A percentile compares a stretch with the other conserved stretches of the same genome.
phyloP scores from a whole-genome alignment of 768 basidiomycete genomes.

The Gymnopilus dilepis region DNA sequence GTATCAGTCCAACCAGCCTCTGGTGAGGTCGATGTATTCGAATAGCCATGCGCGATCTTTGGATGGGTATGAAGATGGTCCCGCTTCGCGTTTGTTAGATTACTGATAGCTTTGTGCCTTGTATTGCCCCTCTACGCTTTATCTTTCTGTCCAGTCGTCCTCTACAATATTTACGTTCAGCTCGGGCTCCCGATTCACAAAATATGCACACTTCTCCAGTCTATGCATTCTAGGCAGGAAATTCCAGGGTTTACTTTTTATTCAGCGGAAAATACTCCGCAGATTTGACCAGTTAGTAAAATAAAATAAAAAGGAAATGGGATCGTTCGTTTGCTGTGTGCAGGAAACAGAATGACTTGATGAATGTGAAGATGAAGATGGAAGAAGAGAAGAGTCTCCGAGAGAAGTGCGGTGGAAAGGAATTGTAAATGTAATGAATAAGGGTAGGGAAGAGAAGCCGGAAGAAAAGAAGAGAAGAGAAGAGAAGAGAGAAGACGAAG shows the following conservation, averaged over 20 bases:
- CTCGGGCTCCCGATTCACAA: too few relatives aligned
- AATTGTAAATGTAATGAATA: neutral
- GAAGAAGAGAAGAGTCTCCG: too few relatives aligned
- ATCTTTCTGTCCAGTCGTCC: too few relatives aligned
- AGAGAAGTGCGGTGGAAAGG: too few relatives aligned
- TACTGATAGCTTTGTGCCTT: neutral
- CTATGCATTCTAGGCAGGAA: neutral
- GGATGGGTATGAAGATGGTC: constrained; percentile 32
- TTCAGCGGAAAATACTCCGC: neutral
- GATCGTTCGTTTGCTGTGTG: neutral
- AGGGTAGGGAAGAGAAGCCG: neutral
- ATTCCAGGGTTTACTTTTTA: neutral
- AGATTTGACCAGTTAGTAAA: neutral
- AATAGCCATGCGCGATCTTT: constrained; percentile 22
- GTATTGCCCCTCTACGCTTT: neutral
- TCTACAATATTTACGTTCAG: too few relatives aligned
- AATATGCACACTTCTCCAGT: too few relatives aligned
- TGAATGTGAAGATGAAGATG: too few relatives aligned
- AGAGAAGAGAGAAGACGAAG: neutral
- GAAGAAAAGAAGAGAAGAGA: neutral
- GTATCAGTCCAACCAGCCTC: constrained; percentile 42
- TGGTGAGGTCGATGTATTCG: constrained; percentile 27
- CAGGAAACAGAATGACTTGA: neutral
- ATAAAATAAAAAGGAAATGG: neutral
- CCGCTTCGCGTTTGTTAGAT: neutral